Percentiles rank a stretch among this genome's conserved stretches.
Evolutionary conservation across 768 basidiomycete genomes (phyloP).

Genomic region (Pleurotus tuber-regium): DNA sequence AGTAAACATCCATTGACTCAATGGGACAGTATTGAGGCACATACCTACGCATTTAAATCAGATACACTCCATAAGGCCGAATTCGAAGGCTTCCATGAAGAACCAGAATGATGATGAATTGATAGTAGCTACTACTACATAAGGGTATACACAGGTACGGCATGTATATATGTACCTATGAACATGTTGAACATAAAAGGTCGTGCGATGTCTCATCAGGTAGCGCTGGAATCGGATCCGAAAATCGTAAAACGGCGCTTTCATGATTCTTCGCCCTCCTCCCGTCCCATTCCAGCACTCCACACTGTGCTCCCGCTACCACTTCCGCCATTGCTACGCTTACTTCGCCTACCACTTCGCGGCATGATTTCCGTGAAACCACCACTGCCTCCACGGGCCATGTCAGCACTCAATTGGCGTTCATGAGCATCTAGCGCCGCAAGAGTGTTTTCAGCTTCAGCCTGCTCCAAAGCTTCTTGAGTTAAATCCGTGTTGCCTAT

Average conservation of each 20-base stretch:
- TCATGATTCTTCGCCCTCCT: slow-evolving; percentile 40
- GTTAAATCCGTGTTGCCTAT: slow-evolving; percentile 49
- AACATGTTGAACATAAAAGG: too few species aligned
- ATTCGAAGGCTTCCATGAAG: too few species aligned
- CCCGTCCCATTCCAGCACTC: slow-evolving; percentile 80
- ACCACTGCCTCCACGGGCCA: slow-evolving; percentile 68
- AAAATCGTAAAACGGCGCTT: too few species aligned
- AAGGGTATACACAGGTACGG: too few species aligned
- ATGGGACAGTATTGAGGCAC: too few species aligned
- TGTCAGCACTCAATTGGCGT: slow-evolving; percentile 64
- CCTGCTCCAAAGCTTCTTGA: slow-evolving; percentile 74
- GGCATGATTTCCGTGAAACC: slow-evolving; percentile 79
- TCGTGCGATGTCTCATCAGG: too few species aligned
- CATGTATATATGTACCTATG: not conserved
- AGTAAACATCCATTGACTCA: not conserved
- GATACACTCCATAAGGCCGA: too few species aligned
- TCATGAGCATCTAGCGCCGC: slow-evolving; percentile 82
- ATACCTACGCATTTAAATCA: too few species aligned
- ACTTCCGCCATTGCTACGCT: slow-evolving; percentile 61
- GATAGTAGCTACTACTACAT: too few species aligned
- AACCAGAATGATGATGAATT: too few species aligned
- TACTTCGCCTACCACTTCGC: slow-evolving; percentile 56
- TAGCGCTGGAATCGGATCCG: not conserved
- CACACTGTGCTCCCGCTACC: slow-evolving; percentile 79
- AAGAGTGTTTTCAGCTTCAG: slow-evolving; percentile 72